These are phyloP conservation scores for Ceratocystis smalleyi DNA, from an alignment of 2,329 filamentous ascomycete species.

Conservation along the genomic window DNA sequence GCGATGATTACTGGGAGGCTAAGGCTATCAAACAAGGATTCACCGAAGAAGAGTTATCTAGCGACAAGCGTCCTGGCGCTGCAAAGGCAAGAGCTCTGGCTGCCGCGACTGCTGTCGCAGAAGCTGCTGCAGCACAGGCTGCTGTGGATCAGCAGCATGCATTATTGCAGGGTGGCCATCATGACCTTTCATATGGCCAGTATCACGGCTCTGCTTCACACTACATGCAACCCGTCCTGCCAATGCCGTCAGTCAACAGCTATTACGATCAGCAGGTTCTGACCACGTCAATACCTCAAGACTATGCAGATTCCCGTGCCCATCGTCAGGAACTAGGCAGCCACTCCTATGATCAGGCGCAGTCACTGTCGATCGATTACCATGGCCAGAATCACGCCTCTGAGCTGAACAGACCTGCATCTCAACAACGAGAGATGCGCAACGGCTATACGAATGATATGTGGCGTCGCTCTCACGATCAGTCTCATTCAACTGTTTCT, in stretches of 20 bases:
- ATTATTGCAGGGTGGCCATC: slow-evolving; percentile 52
- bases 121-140: slow-evolving; percentile 25
- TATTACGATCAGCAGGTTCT: slow-evolving; percentile 24
- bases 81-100: slow-evolving; percentile 75
- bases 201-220: slow-evolving; percentile 54
- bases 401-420: slow-evolving; percentile 77
- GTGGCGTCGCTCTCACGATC: slow-evolving; percentile 73
- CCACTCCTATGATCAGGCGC: slow-evolving; percentile 70
- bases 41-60: slow-evolving; percentile 87
- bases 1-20: slow-evolving; percentile 97
- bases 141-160: slow-evolving; percentile 29
- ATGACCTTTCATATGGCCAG: slow-evolving; percentile 77
- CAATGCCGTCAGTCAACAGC: slow-evolving; percentile 41
- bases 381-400: slow-evolving; percentile 77
- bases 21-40: slow-evolving; percentile 96
- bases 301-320: slow-evolving; percentile 42
- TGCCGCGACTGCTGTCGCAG: slow-evolving; percentile 36
- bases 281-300: slow-evolving; percentile 53
- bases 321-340: slow-evolving; percentile 73
- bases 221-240: slow-evolving; percentile 57
- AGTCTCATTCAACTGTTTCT: slow-evolving; percentile 38
- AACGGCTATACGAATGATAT: slow-evolving; percentile 64
- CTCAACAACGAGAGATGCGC: slow-evolving; percentile 63
- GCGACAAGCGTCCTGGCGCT: slow-evolving; percentile 87
- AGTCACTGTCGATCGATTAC: slow-evolving; percentile 65